These are phyloP conservation scores for Malus sylvestris DNA, from an alignment of 306 rosid species.

Conservation along the genomic window DNA sequence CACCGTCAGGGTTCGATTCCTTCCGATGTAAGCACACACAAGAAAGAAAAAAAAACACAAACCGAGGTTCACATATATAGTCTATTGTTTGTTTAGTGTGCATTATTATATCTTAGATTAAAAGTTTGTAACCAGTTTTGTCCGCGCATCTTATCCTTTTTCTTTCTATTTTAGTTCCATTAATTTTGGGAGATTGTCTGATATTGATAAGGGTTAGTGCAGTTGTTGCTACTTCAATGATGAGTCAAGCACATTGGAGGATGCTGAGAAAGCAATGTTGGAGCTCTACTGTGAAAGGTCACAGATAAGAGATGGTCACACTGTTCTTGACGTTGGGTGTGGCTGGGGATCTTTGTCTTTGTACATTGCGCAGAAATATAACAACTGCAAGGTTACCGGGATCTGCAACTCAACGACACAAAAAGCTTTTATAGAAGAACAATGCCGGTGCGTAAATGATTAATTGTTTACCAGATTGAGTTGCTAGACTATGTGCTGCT, in stretches of 20 bases:
- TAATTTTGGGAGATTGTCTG: background rate
- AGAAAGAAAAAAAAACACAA: no score
- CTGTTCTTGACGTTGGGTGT: slow-evolving; percentile 83
- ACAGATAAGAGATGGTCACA: slow-evolving; percentile 56
- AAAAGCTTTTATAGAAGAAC: slow-evolving; percentile 61
- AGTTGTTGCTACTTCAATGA: slow-evolving; percentile 77
- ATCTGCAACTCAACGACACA: slow-evolving; percentile 83
- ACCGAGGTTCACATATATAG: no score
- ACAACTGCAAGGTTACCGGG: slow-evolving; percentile 72
- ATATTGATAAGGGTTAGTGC: slow-evolving; percentile 20
- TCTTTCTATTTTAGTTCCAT: background rate
- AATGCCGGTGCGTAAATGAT: slow-evolving; percentile 30
- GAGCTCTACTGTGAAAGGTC: slow-evolving; percentile 68
- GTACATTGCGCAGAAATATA: slow-evolving; percentile 64
- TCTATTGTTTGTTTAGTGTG: no score
- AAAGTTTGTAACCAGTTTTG: background rate
- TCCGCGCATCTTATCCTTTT: background rate
- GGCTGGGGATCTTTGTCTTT: slow-evolving; percentile 90
- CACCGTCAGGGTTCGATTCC: no score
- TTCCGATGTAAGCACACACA: no score
- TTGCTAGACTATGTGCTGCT: background rate
- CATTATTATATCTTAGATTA: no score
- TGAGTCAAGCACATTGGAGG: slow-evolving; percentile 55
- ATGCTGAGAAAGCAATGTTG: slow-evolving; percentile 82
- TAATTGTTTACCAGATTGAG: background rate